Evolutionary conservation across 768 basidiomycete species (phyloP), one percentile per base, ranked within the genome.

Genomic region (Amylocystis lapponica): DNA sequence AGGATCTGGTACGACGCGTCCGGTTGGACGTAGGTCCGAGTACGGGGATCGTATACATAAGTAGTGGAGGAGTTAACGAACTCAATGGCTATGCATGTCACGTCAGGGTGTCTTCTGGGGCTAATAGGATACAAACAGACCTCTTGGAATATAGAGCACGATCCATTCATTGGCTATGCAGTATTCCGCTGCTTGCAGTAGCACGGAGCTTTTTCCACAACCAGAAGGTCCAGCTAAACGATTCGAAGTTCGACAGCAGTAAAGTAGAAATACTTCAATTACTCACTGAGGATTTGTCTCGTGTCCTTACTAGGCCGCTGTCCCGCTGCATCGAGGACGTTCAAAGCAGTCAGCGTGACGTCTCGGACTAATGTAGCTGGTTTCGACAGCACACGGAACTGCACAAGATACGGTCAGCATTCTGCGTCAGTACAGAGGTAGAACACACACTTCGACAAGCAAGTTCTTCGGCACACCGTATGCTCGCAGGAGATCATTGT

Each of bases 71-170:
- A 86, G 62, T 91, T 81, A 31, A 92, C 83, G 33, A 89, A 69
- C 36, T 66, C 68, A 45, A 72, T 68, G 1, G 70, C 79, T 81
- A 45, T 3, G 19, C 27, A 27, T 12, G n/a, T n/a, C n/a, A 29
- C 9, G 20, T n/a, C 19, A 35, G 7, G 27, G n/a, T 13, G 9
- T 22, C 8, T 25, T 19, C 19, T 17, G 6, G 29, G 43, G 14
- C 12, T 4, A 17, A 14, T n/a, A 25, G 5, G 29, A 33, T 12
- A 21, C 34, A 10, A 22, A 62, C 72, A 36, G 25, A 87, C 89
- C 79, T 64, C 83, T 71, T 3, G 93, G 90, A 20, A 92, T 75
- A 58, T 93, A 96, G 14, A 94, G 62, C 14, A 91, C 87, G 17
- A 94, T 72, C 86, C 89, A 93, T 21, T 75, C 74, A 17, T 76